Base-by-base conservation (phyloP, 306 rosid genomes). In the Quercus gilva region DNA sequence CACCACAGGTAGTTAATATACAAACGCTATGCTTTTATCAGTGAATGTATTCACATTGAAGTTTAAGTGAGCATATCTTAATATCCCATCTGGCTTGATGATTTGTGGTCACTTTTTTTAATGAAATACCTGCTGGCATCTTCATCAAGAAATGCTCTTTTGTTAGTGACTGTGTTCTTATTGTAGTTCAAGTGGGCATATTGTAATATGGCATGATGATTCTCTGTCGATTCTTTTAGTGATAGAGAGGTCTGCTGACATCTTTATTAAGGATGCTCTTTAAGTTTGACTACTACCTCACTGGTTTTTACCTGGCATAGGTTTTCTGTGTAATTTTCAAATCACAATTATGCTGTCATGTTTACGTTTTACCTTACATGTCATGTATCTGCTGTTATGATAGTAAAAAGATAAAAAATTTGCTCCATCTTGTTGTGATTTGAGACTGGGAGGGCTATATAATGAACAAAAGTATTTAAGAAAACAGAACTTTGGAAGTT, bases 1-100 rank as follows among this genome's bases (percentile, higher is more conserved):
- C 99, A 95, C 80, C 97, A 90, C 78, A 87, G 97, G 99, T 95
- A 84, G 82, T 95, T 84, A 82, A 77, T 78, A 63, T 29, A 55
- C 26, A 6, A 18, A 23, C 7, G 41, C 55, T 57, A 21, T 35
- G 51, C 25, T 59, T 61, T 33, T 72, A 37, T 19, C 57, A 37
- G 12, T 37, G 69, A 28, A 49, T 68, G 8, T n/a, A 43, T 23
- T 55, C 45, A 19, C 20, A 25, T 17, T 81, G 17, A 31, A 52
- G 41, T 75, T 33, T 2, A n/a, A 55, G 10, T 33, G 49, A 71
- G 69, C 51, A 33, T 72, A 69, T 59, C 23, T 49, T 75, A 76
- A 28, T 68, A 69, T 56, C 35, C 28, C 67, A 73, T 79, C 23
- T 80, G 60, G 67, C 81, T 52, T 78, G 81, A 63, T 49, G 60